These are phyloP conservation scores for Ramularia endophylla DNA, from an alignment of 2,329 filamentous ascomycete species.

Conservation along the genomic window DNA sequence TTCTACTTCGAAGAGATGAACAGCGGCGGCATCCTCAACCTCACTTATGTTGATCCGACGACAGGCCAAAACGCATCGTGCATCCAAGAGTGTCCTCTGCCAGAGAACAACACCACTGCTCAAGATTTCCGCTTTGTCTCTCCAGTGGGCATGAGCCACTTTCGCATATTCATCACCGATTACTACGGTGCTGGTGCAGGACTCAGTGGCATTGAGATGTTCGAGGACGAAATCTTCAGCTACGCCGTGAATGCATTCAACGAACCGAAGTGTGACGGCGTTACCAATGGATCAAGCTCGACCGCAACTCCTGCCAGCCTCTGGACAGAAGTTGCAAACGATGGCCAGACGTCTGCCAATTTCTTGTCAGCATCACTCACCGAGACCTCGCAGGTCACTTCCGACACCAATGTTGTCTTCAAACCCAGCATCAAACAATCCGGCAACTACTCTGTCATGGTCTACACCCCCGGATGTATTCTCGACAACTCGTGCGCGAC, in stretches of 20 bases:
- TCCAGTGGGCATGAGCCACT: slow-evolving; percentile 75
- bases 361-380: slow-evolving; percentile 69
- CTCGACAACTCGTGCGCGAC: slow-evolving; percentile 70
- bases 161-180: slow-evolving; percentile 76
- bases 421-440: slow-evolving; percentile 78
- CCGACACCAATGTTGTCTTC: slow-evolving; percentile 66
- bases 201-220: slow-evolving; percentile 78
- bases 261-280: slow-evolving; percentile 61
- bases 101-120: slow-evolving; percentile 58
- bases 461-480: slow-evolving; percentile 88
- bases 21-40: slow-evolving; percentile 88
- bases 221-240: slow-evolving; percentile 61
- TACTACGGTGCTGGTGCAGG: slow-evolving; percentile 86
- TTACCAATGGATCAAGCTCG: slow-evolving; percentile 57
- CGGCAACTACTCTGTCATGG: slow-evolving; percentile 83
- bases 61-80: slow-evolving; percentile 64
- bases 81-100: slow-evolving; percentile 79
- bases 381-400: slow-evolving; percentile 34
- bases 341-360: slow-evolving; percentile 62
- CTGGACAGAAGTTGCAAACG: slow-evolving; percentile 62
- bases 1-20: slow-evolving; percentile 84
- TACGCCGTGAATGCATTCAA: slow-evolving; percentile 88
- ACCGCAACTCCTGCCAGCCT: slow-evolving; percentile 51
- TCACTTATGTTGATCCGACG: slow-evolving; percentile 74
- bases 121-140: slow-evolving; percentile 95